These are phyloP conservation scores for Vickermania spadyakhi DNA, from an alignment of 208 protist species.

Conservation along the genomic window DNA sequence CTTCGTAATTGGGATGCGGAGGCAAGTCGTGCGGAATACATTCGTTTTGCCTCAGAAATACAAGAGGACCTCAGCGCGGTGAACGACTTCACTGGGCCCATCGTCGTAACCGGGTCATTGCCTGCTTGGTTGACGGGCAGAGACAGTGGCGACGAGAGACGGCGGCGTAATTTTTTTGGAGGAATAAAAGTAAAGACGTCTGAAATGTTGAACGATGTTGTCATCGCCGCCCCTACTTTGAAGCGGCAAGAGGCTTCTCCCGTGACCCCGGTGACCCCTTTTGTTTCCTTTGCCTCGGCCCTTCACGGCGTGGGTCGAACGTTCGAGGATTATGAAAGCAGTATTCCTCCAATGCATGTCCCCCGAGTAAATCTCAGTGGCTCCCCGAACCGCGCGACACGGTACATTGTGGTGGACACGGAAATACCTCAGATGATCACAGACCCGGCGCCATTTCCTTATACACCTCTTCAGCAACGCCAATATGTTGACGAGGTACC, in stretches of 20 bases:
- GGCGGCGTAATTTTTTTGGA: conserved; percentile 9
- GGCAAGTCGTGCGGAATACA: conserved; percentile 48
- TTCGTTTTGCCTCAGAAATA: conserved; percentile 38
- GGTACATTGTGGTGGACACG: background rate
- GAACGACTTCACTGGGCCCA: conserved; percentile 57
- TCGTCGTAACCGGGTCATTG: conserved; percentile 38
- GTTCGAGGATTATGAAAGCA: background rate
- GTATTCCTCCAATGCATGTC: background rate
- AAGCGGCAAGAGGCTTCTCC: background rate
- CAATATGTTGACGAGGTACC: too few species aligned
- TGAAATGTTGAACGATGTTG: background rate
- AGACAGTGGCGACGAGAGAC: conserved; percentile 11
- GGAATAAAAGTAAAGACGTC: conserved; percentile 29
- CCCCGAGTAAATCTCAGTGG: background rate
- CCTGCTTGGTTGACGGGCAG: conserved; percentile 58
- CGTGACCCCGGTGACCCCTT: background rate
- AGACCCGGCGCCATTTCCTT: background rate
- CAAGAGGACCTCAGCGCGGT: conserved; percentile 71
- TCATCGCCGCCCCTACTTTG: background rate
- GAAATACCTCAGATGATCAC: background rate
- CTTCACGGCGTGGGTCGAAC: background rate
- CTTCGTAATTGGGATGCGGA: conserved; percentile 58
- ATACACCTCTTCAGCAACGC: background rate
- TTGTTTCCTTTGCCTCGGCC: background rate
- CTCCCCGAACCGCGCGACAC: background rate